A percentile compares a stretch with the other conserved stretches of the same genome.
Conservation (phyloP, 2,329 filamentous ascomycete genomes). For the Hypocreales sp. region DNA sequence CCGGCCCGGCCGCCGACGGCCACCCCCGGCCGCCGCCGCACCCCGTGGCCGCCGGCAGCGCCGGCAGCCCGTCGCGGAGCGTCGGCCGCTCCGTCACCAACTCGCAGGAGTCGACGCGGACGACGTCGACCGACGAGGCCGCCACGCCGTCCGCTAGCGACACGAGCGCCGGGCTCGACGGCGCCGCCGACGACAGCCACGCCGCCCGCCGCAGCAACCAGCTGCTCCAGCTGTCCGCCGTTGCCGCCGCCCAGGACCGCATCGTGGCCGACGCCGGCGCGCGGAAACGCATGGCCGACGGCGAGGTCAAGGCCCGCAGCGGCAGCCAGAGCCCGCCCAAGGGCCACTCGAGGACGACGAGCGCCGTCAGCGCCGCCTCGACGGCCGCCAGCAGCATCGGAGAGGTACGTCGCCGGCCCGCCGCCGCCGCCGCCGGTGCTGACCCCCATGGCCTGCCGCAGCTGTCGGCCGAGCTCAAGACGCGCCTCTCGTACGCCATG, state of each 20-base stretch:
- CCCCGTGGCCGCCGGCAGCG: constrained; percentile 1
- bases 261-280: constrained; percentile 25
- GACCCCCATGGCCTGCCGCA: too few species aligned
- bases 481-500: constrained; percentile 83
- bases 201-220: constrained; percentile 32
- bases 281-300: constrained; percentile 65
- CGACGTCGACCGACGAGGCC: constrained; percentile 11
- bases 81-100: constrained; percentile 6
- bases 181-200: constrained; percentile 6
- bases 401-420: constrained; percentile 46
- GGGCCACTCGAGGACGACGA: constrained; percentile 57
- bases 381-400: constrained; percentile 55
- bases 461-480: constrained; percentile 65
- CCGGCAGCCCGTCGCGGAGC: constrained; percentile 5
- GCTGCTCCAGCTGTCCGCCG: constrained; percentile 39
- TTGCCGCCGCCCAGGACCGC: constrained; percentile 37
- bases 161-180: constrained; percentile 5
- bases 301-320: constrained; percentile 45
- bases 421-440: too few species aligned
- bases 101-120: constrained; percentile 13
- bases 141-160: constrained; percentile 14
- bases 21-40: not conserved
- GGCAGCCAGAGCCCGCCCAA: constrained; percentile 29
- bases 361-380: constrained; percentile 45
- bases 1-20: constrained; percentile 1